Evolutionary conservation across 2,329 filamentous ascomycete genomes (phyloP).

Genomic region (Trichophyton schoenleinii): DNA sequence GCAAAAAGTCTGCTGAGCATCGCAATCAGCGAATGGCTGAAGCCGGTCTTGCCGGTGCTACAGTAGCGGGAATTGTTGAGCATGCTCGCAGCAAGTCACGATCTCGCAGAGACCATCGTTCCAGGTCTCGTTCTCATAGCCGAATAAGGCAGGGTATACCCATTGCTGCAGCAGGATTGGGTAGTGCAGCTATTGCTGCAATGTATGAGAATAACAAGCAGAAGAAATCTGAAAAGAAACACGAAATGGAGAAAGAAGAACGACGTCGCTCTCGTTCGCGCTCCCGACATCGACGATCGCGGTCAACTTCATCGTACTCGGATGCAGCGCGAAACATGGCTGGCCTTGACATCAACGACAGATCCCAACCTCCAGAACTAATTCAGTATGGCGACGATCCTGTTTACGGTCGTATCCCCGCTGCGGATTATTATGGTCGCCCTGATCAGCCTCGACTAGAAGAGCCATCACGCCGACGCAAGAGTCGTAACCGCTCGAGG

Average conservation of each 20-base stretch:
- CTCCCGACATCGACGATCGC: constrained; percentile 29
- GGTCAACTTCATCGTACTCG: constrained; percentile 33
- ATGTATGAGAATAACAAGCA: constrained; percentile 52
- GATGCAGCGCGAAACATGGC: constrained; percentile 29
- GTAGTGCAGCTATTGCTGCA: constrained; percentile 48
- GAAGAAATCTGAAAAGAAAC: constrained; percentile 38
- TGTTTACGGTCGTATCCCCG: constrained; percentile 43
- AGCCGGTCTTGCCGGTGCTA: constrained; percentile 50
- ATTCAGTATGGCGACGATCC: constrained; percentile 55
- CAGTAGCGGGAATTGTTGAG: constrained; percentile 49
- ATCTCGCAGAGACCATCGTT: constrained; percentile 33
- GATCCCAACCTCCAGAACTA: constrained; percentile 21
- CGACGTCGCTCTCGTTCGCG: constrained; percentile 21
- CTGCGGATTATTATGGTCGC: constrained; percentile 36
- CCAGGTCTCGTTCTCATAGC: constrained; percentile 35
- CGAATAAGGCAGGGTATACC: constrained; percentile 45
- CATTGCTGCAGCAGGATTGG: constrained; percentile 48
- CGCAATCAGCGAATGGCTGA: constrained; percentile 48
- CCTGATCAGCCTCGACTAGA: constrained; percentile 29
- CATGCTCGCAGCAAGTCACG: constrained; percentile 47
- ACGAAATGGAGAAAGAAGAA: constrained; percentile 28
- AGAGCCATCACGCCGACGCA: constrained; percentile 21
- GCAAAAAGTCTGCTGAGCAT: constrained; percentile 42
- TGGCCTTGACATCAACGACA: neutral
- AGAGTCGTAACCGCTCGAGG: constrained; percentile 34